Evolutionary conservation across 2,329 filamentous ascomycete genomes (phyloP), one percentile per base, ranked within the genome.

Genomic region (Colletotrichum scovillei): DNA sequence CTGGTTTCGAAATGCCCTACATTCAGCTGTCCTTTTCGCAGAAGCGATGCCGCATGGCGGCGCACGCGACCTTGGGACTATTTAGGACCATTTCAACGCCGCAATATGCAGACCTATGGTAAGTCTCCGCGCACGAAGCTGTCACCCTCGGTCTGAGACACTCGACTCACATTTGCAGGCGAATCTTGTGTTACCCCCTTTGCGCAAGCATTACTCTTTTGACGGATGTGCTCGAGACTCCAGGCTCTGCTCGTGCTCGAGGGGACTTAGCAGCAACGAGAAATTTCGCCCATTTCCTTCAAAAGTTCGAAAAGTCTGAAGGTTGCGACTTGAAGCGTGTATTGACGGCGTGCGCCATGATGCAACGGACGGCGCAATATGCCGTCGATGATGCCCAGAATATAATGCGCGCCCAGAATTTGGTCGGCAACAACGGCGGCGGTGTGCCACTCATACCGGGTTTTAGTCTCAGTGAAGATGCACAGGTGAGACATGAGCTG

Each of bases 201-300:
- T 75, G 67, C 58, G 73, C 73, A 12, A 53, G 58, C 7, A 59
- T 74, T 42, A 65, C 72, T 6, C 67, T 75, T 8, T 16, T 75
- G 19, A 58, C 71, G 22, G 63, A 71, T n/a, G 71, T 75, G 16
- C 59, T 75, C 7, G 73, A 75, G 59, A 73, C 65, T n/a, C 71
- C 67, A 22, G 63, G 46, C 4, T 65, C 57, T 8, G n/a, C 62
- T 3, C 66, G 63, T 14, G 53, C 71, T 19, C 71, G 67, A 9
- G 66, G 42, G 26, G 70, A 74, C 32, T 14, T 75, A 16, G 63
- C 63, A 11, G 56, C 71, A 3, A 74, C 67, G 3, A 58, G 71
- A 42, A 71, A 59, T 2, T 74, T 75, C 26, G 66, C 71, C 2
- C 52, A 59, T 11, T 75, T 75, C 55, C 59, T 75, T 28, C 66